A percentile compares a stretch with the other conserved stretches of the same genome.
Evolutionary conservation across 225 moss, liverwort and hornwort species (phyloP).

Genomic region (Sphagnum contortum): DNA sequence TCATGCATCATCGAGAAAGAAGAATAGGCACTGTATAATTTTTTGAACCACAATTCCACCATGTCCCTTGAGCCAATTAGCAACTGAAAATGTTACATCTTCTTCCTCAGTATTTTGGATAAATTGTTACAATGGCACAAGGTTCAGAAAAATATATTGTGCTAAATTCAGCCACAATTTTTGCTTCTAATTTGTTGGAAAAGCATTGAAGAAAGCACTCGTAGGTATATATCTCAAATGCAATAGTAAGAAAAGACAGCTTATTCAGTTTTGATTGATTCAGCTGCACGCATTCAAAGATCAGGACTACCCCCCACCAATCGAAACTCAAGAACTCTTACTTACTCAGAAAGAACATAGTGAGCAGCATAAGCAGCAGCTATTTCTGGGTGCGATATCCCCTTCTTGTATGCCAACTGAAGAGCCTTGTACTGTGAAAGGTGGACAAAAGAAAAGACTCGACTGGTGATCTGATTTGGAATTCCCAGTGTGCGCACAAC

Average conservation of each 20-base stretch:
- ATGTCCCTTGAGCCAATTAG: no score
- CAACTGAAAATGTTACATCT: no score
- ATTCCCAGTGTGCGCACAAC: slow-evolving; percentile 52
- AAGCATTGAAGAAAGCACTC: background rate
- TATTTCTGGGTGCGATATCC: slow-evolving; percentile 32
- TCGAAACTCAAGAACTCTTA: background rate
- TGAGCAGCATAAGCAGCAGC: slow-evolving; percentile 76
- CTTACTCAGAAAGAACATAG: slow-evolving; percentile 67
- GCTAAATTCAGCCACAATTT: background rate
- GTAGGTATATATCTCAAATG: no score
- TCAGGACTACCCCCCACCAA: no score
- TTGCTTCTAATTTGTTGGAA: background rate
- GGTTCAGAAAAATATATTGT: no score
- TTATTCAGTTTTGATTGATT: background rate
- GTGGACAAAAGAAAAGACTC: slow-evolving; percentile 44
- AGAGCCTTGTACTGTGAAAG: slow-evolving; percentile 73
- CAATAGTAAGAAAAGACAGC: background rate
- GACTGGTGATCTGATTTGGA: slow-evolving; percentile 62
- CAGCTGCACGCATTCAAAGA: background rate
- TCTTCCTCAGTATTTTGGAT: no score
- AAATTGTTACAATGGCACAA: no score
- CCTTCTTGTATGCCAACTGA: slow-evolving; percentile 33
- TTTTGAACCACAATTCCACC: background rate
- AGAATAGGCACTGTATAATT: no score
- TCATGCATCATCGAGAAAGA: no score